These are phyloP conservation scores for Danielia oregonensis DNA, from an alignment of 805 yeast genomes.

Conservation along the genomic window DNA sequence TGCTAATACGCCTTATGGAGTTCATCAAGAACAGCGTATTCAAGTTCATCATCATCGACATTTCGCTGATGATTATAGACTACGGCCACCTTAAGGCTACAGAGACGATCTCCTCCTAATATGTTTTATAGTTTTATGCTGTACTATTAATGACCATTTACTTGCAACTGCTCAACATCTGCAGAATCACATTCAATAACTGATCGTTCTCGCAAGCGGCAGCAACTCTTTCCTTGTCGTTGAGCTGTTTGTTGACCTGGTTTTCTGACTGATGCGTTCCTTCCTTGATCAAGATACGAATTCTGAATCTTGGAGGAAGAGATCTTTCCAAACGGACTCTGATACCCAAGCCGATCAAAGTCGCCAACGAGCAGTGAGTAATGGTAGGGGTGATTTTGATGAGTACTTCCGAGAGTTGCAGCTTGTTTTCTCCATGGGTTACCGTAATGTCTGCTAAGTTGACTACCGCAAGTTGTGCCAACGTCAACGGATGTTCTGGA, in stretches of 20 bases:
- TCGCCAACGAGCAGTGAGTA: slow-evolving; percentile 95
- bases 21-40: slow-evolving; percentile 32
- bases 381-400: slow-evolving; percentile 95
- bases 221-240: slow-evolving; percentile 95
- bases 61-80: slow-evolving; percentile 30
- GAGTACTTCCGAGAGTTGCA: slow-evolving; percentile 64
- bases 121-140: background rate
- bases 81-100: slow-evolving; percentile 21
- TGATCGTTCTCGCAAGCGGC: slow-evolving; percentile 99
- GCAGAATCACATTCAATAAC: slow-evolving; percentile 80
- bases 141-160: slow-evolving; percentile 5
- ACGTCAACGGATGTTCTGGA: slow-evolving; percentile 94
- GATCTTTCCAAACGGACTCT: slow-evolving; percentile 88
- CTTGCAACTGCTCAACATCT: slow-evolving; percentile 83
- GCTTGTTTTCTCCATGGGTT: slow-evolving; percentile 45
- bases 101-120: background rate
- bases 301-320: slow-evolving; percentile 79
- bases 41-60: slow-evolving; percentile 35
- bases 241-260: slow-evolving; percentile 94
- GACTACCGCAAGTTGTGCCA: slow-evolving; percentile 93
- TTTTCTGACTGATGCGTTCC: slow-evolving; percentile 95
- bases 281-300: slow-evolving; percentile 74
- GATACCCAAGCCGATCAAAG: slow-evolving; percentile 91
- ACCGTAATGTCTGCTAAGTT: slow-evolving; percentile 78
- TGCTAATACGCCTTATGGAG: slow-evolving; percentile 28